Conservation (phyloP, 805 yeast genomes). For the Brettanomyces custersianus region DNA sequence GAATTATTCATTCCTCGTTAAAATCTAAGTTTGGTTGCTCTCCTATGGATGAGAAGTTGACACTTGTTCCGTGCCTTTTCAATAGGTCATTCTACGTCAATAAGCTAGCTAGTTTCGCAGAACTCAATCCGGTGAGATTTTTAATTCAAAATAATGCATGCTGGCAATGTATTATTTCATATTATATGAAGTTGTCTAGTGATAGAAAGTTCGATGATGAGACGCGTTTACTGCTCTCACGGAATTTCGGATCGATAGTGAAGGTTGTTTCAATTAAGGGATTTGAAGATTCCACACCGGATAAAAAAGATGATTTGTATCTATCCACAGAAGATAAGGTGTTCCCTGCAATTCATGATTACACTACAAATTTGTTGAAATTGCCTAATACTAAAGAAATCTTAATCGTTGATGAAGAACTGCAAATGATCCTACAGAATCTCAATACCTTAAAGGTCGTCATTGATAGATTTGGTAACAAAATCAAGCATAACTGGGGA, state of each 20-base stretch:
- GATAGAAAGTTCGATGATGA: conserved; percentile 34
- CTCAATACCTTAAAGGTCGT: conserved; percentile 60
- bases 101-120: conserved; percentile 42
- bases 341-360: conserved; percentile 36
- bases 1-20: conserved; percentile 7
- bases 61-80: conserved; percentile 36
- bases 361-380: conserved; percentile 33
- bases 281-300: conserved; percentile 17
- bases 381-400: conserved; percentile 32
- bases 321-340: conserved; percentile 37
- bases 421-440: conserved; percentile 55
- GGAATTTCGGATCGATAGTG: conserved; percentile 44
- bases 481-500: conserved; percentile 56
- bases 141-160: conserved; percentile 31
- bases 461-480: conserved; percentile 70
- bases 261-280: conserved; percentile 32
- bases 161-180: conserved; percentile 41
- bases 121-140: conserved; percentile 44
- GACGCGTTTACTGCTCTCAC: conserved; percentile 38
- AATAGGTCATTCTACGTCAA: conserved; percentile 48
- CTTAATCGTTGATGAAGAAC: conserved; percentile 46
- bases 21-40: conserved; percentile 7
- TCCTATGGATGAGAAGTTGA: conserved; percentile 14
- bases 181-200: conserved; percentile 36
- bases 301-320: conserved; percentile 5